phyloP scores from a whole-genome alignment of 225 moss, liverwort and hornwort genomes.

The Sphagnum tenellum region DNA sequence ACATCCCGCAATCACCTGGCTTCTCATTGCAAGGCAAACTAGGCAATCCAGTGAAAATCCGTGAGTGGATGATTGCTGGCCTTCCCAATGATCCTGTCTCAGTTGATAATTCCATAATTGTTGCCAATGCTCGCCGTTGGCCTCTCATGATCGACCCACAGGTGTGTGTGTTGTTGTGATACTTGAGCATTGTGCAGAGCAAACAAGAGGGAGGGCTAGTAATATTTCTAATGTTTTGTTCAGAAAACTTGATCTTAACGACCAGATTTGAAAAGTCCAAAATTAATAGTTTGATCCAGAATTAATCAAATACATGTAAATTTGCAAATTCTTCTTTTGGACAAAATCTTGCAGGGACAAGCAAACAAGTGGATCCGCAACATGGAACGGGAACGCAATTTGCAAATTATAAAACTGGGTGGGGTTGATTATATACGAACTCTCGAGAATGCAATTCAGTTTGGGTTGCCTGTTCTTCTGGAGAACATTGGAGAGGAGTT shows the following conservation, averaged over 20 bases:
- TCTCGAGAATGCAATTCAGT: constrained; percentile 92
- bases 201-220: too few relatives aligned
- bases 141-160: constrained; percentile 97
- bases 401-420: constrained; percentile 91
- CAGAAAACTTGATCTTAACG: background rate
- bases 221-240: background rate
- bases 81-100: constrained; percentile 89
- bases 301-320: background rate
- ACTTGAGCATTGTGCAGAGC: too few relatives aligned
- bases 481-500: constrained; percentile 93
- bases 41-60: constrained; percentile 67
- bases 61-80: constrained; percentile 89
- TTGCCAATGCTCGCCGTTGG: constrained; percentile 87
- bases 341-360: constrained; percentile 47
- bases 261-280: background rate
- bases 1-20: constrained; percentile 56
- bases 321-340: background rate
- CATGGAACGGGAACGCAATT: constrained; percentile 77
- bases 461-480: constrained; percentile 82
- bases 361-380: constrained; percentile 95
- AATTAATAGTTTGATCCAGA: background rate
- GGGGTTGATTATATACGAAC: constrained; percentile 64
- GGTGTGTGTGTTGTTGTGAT: constrained; percentile 13
- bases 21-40: constrained; percentile 52
- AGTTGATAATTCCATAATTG: constrained; percentile 76